Conservation (phyloP, 2,329 filamentous ascomycete species). For the Ascochyta fabae region DNA sequence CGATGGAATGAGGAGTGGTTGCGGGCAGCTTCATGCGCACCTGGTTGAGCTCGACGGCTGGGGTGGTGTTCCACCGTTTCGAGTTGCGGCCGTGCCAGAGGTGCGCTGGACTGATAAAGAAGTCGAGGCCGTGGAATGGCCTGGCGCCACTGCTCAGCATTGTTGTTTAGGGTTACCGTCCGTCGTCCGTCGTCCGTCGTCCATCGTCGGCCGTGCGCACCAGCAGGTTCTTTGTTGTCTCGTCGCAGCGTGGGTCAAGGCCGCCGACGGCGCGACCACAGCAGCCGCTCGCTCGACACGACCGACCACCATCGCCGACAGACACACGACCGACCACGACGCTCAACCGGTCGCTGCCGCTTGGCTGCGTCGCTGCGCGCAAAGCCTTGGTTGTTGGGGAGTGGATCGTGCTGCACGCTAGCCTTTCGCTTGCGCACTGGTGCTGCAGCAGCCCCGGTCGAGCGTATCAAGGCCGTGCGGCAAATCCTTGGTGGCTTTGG, state of each 20-base stretch:
- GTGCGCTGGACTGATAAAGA: slow-evolving; percentile 24
- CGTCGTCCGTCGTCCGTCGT: slow-evolving; percentile 1
- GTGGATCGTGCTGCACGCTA: slow-evolving; percentile 36
- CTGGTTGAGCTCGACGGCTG: slow-evolving; percentile 8
- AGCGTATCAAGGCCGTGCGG: slow-evolving; percentile 16
- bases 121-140: slow-evolving; percentile 17
- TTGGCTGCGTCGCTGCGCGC: slow-evolving; percentile 33
- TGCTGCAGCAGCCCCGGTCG: slow-evolving; percentile 23
- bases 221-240: slow-evolving; percentile 22
- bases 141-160: slow-evolving; percentile 9
- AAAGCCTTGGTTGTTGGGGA: slow-evolving; percentile 45
- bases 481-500: slow-evolving; percentile 23
- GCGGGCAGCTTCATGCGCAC: slow-evolving; percentile 8
- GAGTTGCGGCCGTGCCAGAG: slow-evolving; percentile 31
- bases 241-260: background rate
- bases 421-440: slow-evolving; percentile 38
- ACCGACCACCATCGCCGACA: no score
- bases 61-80: slow-evolving; percentile 33
- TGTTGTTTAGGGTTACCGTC: slow-evolving; percentile 15
- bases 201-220: slow-evolving; percentile 2
- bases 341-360: slow-evolving; percentile 38
- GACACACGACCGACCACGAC: no score
- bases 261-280: slow-evolving; percentile 11
- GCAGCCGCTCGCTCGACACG: background rate
- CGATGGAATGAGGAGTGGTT: slow-evolving; percentile 16